phyloP scores from a whole-genome alignment of 2,329 filamentous ascomycete species.

The Aspergillus terreus region DNA sequence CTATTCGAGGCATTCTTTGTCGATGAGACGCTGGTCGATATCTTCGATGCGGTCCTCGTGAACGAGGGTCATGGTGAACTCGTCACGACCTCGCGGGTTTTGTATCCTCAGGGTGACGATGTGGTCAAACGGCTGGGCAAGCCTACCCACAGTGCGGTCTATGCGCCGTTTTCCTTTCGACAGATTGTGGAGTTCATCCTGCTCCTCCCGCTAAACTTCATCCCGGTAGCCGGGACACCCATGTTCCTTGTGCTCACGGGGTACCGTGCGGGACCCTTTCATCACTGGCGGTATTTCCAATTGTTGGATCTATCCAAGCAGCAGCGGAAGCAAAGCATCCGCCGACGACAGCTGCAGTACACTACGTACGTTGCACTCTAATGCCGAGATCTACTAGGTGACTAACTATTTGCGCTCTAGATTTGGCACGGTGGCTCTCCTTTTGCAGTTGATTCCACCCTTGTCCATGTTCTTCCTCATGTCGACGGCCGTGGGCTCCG shows the following conservation, averaged over 20 bases:
- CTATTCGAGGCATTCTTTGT: constrained; percentile 80
- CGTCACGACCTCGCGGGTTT: constrained; percentile 62
- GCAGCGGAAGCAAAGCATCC: constrained; percentile 68
- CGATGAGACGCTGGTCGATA: constrained; percentile 72
- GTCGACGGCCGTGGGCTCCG: constrained; percentile 79
- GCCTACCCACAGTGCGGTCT: constrained; percentile 70
- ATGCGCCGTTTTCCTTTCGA: constrained; percentile 84
- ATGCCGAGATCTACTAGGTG: not conserved
- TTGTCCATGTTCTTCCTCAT: constrained; percentile 93
- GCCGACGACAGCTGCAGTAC: constrained; percentile 71
- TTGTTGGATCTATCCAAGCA: constrained; percentile 70
- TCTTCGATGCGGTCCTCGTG: constrained; percentile 82
- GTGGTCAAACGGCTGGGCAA: constrained; percentile 79
- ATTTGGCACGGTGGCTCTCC: constrained; percentile 80
- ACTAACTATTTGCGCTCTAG: constrained; percentile 28
- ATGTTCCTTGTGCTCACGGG: constrained; percentile 87
- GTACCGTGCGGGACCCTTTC: constrained; percentile 78
- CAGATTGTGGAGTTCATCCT: constrained; percentile 83
- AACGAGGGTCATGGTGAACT: constrained; percentile 68
- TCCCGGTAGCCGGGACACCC: constrained; percentile 77
- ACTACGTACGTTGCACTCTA: constrained; percentile 58
- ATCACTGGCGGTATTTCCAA: constrained; percentile 88
- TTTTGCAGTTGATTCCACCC: constrained; percentile 82
- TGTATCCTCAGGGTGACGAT: constrained; percentile 64
- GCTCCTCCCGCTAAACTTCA: constrained; percentile 78